Conservation (phyloP, 1,284 basidiomycete species). For the Rhizoctonia solani region DNA sequence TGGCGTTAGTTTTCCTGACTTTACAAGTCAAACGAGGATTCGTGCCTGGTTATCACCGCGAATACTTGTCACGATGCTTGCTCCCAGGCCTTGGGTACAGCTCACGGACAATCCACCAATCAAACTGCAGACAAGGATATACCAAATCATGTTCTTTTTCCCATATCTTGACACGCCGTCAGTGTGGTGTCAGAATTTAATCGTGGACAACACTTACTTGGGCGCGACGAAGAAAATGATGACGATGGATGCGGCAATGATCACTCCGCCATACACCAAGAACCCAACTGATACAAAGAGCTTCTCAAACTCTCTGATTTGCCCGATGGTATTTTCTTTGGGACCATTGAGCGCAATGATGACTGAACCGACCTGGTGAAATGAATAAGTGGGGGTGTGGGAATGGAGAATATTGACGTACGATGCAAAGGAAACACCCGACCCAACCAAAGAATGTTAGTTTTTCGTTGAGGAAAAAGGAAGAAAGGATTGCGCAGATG, state of each 20-base stretch:
- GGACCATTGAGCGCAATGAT: constrained; percentile 71
- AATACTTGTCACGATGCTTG: constrained; percentile 86
- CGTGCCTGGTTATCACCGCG: constrained; percentile 82
- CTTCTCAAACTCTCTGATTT: constrained; percentile 68
- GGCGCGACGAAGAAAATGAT: constrained; percentile 84
- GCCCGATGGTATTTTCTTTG: constrained; percentile 52
- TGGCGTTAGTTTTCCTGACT: neutral
- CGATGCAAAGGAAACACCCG: constrained; percentile 87
- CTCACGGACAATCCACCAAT: constrained; percentile 97
- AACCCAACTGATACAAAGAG: constrained; percentile 90
- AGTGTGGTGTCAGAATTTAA: neutral
- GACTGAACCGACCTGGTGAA: constrained; percentile 77
- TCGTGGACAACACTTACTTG: constrained; percentile 50
- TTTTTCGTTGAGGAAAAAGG: constrained; percentile 90
- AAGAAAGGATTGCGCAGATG: constrained; percentile 90
- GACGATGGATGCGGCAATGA: constrained; percentile 64
- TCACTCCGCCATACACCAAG: constrained; percentile 70
- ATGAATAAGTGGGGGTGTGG: neutral
- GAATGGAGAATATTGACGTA: constrained; percentile 47
- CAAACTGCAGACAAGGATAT: constrained; percentile 91
- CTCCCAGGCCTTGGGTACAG: constrained; percentile 91
- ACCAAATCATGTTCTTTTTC: constrained; percentile 94
- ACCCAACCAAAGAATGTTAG: constrained; percentile 92
- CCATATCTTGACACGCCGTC: constrained; percentile 64
- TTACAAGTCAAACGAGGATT: constrained; percentile 32